Evolutionary conservation across 257 asterid species (phyloP).

Genomic region (Verbena officinalis): DNA sequence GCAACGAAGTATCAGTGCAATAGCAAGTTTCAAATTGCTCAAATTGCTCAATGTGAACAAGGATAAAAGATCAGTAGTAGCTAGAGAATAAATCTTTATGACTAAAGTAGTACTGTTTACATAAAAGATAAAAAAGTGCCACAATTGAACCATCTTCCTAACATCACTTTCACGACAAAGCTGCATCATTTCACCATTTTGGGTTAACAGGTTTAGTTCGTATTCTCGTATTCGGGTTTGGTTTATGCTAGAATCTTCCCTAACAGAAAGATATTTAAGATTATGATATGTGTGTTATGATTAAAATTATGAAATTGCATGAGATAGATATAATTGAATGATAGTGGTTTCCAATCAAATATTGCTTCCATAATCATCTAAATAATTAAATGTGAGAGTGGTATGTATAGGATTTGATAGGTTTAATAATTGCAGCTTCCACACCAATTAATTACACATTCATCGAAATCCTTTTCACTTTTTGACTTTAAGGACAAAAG

Average conservation of each 20-base stretch:
- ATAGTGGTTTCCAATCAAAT: not conserved
- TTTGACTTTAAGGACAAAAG: not conserved
- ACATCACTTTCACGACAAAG: not conserved
- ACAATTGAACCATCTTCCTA: not conserved
- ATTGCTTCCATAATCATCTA: not conserved
- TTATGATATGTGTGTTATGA: too few species aligned
- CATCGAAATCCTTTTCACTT: conserved; percentile 4
- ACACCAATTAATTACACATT: not conserved
- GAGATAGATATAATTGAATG: too few species aligned
- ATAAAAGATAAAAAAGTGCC: not conserved
- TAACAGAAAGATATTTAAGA: too few species aligned
- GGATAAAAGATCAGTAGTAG: not conserved
- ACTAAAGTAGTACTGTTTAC: not conserved
- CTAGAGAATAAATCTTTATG: not conserved
- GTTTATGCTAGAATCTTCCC: too few species aligned
- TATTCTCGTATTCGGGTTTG: too few species aligned
- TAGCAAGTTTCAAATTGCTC: too few species aligned
- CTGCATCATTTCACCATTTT: not conserved
- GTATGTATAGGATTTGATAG: too few species aligned
- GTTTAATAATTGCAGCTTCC: not conserved
- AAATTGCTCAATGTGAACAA: too few species aligned
- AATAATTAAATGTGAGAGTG: not conserved
- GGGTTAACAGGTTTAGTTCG: not conserved
- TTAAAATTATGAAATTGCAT: too few species aligned
- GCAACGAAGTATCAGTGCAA: not conserved